Evolutionary conservation across 129 eudicot species (phyloP).

Genomic region (Solidago caesia): DNA sequence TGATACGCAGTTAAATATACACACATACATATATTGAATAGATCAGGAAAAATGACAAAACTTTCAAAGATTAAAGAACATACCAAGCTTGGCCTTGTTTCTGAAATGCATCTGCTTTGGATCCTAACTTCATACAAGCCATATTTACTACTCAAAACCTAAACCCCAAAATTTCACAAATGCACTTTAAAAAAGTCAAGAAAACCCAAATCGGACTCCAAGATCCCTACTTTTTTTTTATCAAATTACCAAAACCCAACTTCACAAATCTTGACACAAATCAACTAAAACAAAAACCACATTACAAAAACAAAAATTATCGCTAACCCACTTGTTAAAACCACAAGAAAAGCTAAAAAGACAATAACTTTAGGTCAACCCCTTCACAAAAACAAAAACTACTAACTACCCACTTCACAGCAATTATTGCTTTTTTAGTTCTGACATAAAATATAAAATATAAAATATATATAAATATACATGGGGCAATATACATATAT

Average conservation of each 20-base stretch:
- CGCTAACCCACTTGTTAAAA: conserved; percentile 35
- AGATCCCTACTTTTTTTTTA: conserved; percentile 34
- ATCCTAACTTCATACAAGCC: conserved; percentile 99
- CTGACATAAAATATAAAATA: conserved; percentile 32
- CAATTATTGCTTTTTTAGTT: conserved; percentile 24
- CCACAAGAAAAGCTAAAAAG: conserved; percentile 31
- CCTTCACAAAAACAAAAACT: conserved; percentile 38
- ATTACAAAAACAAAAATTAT: conserved; percentile 31
- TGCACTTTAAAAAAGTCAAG: conserved; percentile 29
- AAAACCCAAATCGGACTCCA: conserved; percentile 32
- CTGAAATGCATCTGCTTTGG: conserved; percentile 88
- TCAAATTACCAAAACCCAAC: conserved; percentile 22
- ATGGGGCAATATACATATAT: no score
- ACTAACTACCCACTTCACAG: conserved; percentile 41
- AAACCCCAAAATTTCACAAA: conserved; percentile 32
- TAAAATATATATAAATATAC: background rate
- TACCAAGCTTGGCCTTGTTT: conserved; percentile 95
- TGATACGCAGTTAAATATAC: conserved; percentile 4
- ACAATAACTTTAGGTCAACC: conserved; percentile 83
- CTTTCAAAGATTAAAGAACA: conserved; percentile 25
- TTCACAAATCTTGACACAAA: conserved; percentile 26
- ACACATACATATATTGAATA: conserved; percentile 11
- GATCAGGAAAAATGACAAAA: conserved; percentile 6
- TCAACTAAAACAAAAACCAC: conserved; percentile 35
- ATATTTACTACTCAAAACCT: conserved; percentile 30